A percentile compares a stretch with the other conserved stretches of the same genome.
Conservation (phyloP, 768 basidiomycete genomes). For the Hygrophoropsis aurantiaca region DNA sequence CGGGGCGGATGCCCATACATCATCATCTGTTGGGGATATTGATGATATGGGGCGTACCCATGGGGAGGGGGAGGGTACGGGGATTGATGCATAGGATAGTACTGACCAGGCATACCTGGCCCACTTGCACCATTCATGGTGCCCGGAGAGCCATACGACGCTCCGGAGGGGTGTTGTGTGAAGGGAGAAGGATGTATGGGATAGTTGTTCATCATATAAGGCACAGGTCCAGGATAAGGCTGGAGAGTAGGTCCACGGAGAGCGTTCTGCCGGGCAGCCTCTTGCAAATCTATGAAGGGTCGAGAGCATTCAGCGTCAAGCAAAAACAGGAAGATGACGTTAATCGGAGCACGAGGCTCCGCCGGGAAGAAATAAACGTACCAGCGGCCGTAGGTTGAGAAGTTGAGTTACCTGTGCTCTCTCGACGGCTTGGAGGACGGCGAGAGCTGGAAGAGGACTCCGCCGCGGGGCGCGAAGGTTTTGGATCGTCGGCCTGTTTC, state of each 20-base stretch:
- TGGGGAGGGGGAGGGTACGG: conserved; percentile 46
- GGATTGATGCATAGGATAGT: conserved; percentile 59
- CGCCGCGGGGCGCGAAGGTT: conserved; percentile 14
- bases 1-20: conserved; percentile 55
- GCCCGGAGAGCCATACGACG: conserved; percentile 32
- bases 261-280: conserved; percentile 30
- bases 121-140: conserved; percentile 39
- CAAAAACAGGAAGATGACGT: conserved; percentile 11
- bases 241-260: conserved; percentile 46
- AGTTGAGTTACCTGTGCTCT: conserved; percentile 18
- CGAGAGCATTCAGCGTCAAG: background rate
- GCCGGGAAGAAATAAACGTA: conserved; percentile 13
- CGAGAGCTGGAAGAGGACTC: conserved; percentile 19
- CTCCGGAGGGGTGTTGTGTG: conserved; percentile 39
- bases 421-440: conserved; percentile 28
- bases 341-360: conserved; percentile 5
- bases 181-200: conserved; percentile 58
- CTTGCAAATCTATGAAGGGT: conserved; percentile 12
- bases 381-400: conserved; percentile 10
- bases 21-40: conserved; percentile 59
- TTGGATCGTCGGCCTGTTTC: conserved; percentile 38
- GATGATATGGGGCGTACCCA: conserved; percentile 56
- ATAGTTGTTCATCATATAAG: conserved; percentile 70
- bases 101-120: conserved; percentile 42
- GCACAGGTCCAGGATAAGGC: conserved; percentile 54